Evolutionary conservation across 2,329 filamentous ascomycete species (phyloP), one percentile per base, ranked within the genome.

Genomic region (Cladosporium oxysporum): DNA sequence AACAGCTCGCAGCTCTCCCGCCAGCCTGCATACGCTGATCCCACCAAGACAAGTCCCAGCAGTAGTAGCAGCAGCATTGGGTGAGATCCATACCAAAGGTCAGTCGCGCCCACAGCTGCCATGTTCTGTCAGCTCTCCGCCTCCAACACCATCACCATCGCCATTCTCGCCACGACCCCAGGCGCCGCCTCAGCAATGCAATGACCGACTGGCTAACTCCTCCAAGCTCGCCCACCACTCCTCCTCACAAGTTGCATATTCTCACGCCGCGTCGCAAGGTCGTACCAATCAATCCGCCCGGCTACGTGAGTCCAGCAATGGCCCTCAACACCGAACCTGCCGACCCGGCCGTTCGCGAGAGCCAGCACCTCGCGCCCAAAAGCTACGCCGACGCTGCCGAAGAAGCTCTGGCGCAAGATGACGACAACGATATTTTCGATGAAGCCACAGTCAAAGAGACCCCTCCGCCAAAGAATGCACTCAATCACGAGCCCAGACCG

Each of bases 321-420:
- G 77, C 79, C 69, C 72, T 80, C 65, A 79, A 79, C 59, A 58
- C 76, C 35, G 80, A 81, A 70, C 79, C 79, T 28, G 76, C 79
- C 50, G 74, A 74, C 66, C 77, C 79, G 16, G 71, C 76, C 49
- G 77, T 78, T 69, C 78, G 79, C 62, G 71, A 76, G 41, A 72
- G 76, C 47, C 75, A 78, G 21, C 66, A 77, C 41, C 75, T 81
- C 37, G 71, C 77, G 21, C 78, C 78, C 67, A 83, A 82, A 70
- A 79, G 78, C 58, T 82, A 79, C 70, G 79, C 78, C 37, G 79
- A 79, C 67, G 80, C 79, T 35, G 76, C 77, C 29, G 69, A 70
- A 23, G 68, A 73, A 52, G 73, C 53, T 68, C 62, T 76, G 70
- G 64, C 77, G 66, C 69, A 75, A 35, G 33, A 35, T 75, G 67